Evolutionary conservation across 1,284 basidiomycete genomes (phyloP), one percentile per base, ranked within the genome.

Genomic region (Xanthoconium separans): DNA sequence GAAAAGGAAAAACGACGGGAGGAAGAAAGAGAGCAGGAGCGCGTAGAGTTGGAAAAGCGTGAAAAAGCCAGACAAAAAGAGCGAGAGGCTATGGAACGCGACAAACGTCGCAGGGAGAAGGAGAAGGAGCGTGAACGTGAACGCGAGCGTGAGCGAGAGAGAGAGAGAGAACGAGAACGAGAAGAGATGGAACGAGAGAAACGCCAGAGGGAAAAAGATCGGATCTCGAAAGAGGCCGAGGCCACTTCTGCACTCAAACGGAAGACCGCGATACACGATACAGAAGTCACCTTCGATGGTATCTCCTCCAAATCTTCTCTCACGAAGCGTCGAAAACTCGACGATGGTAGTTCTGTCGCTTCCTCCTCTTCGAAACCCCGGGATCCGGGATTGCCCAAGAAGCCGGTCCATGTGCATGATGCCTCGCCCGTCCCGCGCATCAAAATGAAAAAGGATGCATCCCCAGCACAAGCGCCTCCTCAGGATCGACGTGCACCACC

Each of bases 271-370:
- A 27, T 27, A 4, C 27, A 7, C 27, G 27, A 27, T 5, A 27
- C 27, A 6, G 27, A 27, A 4, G 58, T 66, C 66, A 34, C 62
- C 24, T 61, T 57, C 7, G 69, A 71, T 15, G 61, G 62, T 20
- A 6, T 39, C 0, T 50, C 52, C 4, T 47, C 57, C 27, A 59
- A 61, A 20, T 46, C 55, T n/a, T 49, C 62, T 11, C 56, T 55
- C 11, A 59, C 67, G n/a, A 80, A 79, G 60, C 73, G 71, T 54
- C 71, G 77, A 41, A 80, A 68, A 61, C 68, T 70, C 27, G 76
- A 76, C 18, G 65, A 66, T 6, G 60, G 62, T 36, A 53, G 48
- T 49, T 51, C 53, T 7, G 22, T 55, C 11, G n/a, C 55, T n/a
- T 43, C 45, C 4, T 60, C 65, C 34, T 48, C 56, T 22, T 58